These are phyloP conservation scores for Kazachstania kunashirensis DNA, from an alignment of 805 yeast species.

Conservation along the genomic window DNA sequence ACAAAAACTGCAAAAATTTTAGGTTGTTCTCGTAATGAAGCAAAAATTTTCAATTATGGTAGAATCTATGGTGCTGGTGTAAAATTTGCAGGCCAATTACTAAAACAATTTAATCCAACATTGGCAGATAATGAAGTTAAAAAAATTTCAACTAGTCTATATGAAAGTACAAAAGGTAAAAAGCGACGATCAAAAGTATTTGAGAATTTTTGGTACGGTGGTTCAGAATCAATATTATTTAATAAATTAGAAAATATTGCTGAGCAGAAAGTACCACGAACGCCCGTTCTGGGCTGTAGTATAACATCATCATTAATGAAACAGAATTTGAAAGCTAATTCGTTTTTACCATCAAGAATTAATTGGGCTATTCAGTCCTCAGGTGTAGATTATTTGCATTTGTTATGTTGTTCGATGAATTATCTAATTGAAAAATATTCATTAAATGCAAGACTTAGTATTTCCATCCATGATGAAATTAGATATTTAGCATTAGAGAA, in stretches of 20 bases:
- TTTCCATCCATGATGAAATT: constrained; percentile 94
- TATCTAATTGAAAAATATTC: constrained; percentile 55
- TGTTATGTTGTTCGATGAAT: constrained; percentile 79
- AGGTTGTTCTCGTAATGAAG: constrained; percentile 84
- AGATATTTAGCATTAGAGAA: constrained; percentile 67
- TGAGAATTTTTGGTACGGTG: constrained; percentile 62
- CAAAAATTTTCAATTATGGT: constrained; percentile 93
- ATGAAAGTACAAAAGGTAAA: constrained; percentile 76
- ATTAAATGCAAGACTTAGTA: constrained; percentile 64
- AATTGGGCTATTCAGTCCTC: constrained; percentile 98
- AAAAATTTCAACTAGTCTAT: constrained; percentile 53
- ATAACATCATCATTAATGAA: constrained; percentile 75
- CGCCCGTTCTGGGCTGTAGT: constrained; percentile 90
- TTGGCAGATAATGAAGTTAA: constrained; percentile 59
- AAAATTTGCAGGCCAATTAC: constrained; percentile 73
- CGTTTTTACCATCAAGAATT: constrained; percentile 79
- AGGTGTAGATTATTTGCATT: constrained; percentile 91
- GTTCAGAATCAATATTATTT: constrained; percentile 87
- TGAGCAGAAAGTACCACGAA: constrained; percentile 64
- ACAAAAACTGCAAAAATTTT: constrained; percentile 85
- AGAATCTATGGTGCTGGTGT: constrained; percentile 97
- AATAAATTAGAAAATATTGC: constrained; percentile 85
- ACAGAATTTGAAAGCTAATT: constrained; percentile 50
- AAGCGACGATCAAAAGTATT: constrained; percentile 28
- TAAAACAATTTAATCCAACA: constrained; percentile 72